Evolutionary conservation across 2,329 filamentous ascomycete species (phyloP), one percentile per base, ranked within the genome.

Genomic region (Botrytis fragariae): DNA sequence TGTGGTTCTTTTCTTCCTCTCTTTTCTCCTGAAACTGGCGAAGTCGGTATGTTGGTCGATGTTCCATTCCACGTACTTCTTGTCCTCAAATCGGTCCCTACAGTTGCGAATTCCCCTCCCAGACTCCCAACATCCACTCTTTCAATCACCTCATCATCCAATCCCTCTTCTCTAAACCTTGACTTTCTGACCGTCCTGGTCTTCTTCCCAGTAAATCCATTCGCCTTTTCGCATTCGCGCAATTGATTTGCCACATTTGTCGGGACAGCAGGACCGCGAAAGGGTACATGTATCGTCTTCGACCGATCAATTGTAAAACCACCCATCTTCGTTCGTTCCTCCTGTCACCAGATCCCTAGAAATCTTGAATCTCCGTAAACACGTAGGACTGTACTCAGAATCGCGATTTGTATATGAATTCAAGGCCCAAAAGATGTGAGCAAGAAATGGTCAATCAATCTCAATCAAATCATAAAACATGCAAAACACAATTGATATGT

Each of bases 91-190:
- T 35, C 37, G 18, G 5, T 48, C 20, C 16, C 62, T 25, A 42
- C 8, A 60, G 20, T 20, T 29, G 45, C 35, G 20, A 22, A 32
- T 12, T 37, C 70, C 70, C 25, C 48, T 44, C 29, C 61, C 20
- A 72, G 35, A 35, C 51, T 72, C 16, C 10, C 44, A 57, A 72
- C 71, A 42, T 72, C 71, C 45, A 72, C 51, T 32, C 63, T 72
- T 54, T 61, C 48, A 39, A 72, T 72, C 4, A 48, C 42, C 62
- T 79, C 45, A 75, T 79, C 78, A 70, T 80, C 78, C 39, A 80
- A 60, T 16, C 79, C 79, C 51, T 77, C 76, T 69, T 80, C 79
- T 69, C 71, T 77, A 73, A 72, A 72, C n/a, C 51, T 67, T 54
- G 71, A 72, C 25, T 12, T 59, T 42, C 71, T 72, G 29, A 39